A percentile compares a stretch with the other conserved stretches of the same genome.
Conservation (phyloP, 306 rosid species). For the Cucurbita ficifolia region DNA sequence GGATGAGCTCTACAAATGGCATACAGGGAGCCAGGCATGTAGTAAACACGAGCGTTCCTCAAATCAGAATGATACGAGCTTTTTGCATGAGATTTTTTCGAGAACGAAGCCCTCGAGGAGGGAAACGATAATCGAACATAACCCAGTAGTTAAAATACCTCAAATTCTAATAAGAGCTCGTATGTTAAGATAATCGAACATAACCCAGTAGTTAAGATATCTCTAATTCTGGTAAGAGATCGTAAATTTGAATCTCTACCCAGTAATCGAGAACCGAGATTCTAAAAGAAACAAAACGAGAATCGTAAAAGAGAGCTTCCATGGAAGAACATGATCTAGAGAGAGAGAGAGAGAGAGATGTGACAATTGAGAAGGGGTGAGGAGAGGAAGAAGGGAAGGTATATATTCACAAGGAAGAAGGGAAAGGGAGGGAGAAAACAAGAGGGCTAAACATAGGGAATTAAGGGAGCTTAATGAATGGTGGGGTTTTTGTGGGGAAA, state of each 20-base stretch:
- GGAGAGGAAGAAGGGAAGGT: constrained; percentile 3
- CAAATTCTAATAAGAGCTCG: too few relatives aligned
- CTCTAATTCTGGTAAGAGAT: background rate
- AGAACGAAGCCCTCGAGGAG: too few relatives aligned
- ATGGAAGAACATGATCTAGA: too few relatives aligned
- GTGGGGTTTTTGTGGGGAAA: background rate
- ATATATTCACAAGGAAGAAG: background rate
- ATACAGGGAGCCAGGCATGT: constrained; percentile 99
- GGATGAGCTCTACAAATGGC: constrained; percentile 89
- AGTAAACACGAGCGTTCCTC: background rate
- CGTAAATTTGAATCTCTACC: background rate
- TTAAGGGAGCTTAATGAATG: constrained; percentile 7
- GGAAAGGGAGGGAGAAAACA: background rate
- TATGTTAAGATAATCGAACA: too few relatives aligned
- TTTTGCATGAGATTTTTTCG: too few relatives aligned
- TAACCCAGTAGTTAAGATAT: background rate
- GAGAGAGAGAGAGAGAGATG: background rate
- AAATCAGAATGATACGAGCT: background rate
- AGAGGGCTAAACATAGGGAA: background rate
- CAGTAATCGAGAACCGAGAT: background rate
- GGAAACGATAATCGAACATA: too few relatives aligned
- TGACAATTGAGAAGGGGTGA: background rate
- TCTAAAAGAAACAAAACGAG: background rate
- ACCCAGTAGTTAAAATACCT: too few relatives aligned
- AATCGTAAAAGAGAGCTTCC: background rate